A percentile compares a stretch with the other conserved stretches of the same genome.
Evolutionary conservation across 2,329 filamentous ascomycete genomes (phyloP).

Genomic region (Scytalidium sp.): DNA sequence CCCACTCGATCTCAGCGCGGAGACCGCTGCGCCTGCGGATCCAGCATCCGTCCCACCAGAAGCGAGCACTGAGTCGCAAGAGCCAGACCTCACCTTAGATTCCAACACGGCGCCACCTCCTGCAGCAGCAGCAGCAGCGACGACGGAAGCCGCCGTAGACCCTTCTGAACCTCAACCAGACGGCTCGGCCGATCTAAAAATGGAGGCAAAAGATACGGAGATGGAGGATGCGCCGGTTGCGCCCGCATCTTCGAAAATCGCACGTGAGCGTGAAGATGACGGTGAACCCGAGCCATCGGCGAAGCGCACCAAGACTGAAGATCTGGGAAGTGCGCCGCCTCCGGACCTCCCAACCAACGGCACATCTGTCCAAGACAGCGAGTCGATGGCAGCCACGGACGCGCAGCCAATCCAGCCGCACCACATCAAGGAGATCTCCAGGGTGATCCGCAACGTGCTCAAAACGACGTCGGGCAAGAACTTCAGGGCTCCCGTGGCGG

Average conservation of each 20-base stretch:
- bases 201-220: slow-evolving; percentile 18
- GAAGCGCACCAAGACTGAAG: slow-evolving; percentile 77
- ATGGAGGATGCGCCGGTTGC: slow-evolving; percentile 32
- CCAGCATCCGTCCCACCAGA: slow-evolving; percentile 5
- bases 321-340: slow-evolving; percentile 23
- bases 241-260: slow-evolving; percentile 48
- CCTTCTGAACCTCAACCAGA: neutral
- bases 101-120: neutral
- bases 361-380: slow-evolving; percentile 21
- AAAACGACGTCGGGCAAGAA: slow-evolving; percentile 78
- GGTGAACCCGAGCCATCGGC: slow-evolving; percentile 62
- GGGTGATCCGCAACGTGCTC: slow-evolving; percentile 71
- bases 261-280: slow-evolving; percentile 78
- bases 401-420: slow-evolving; percentile 46
- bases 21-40: neutral
- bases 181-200: neutral
- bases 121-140: neutral
- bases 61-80: slow-evolving; percentile 6
- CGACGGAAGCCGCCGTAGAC: neutral
- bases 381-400: slow-evolving; percentile 6
- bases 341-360: slow-evolving; percentile 22
- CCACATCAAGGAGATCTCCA: slow-evolving; percentile 61
- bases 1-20: neutral
- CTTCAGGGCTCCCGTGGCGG: slow-evolving; percentile 77
- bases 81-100: slow-evolving; percentile 1